A percentile compares a stretch with the other conserved stretches of the same genome.
These are phyloP conservation scores for Plenodomus biglobosus DNA, from an alignment of 2,329 filamentous ascomycete species.

Conservation along the genomic window DNA sequence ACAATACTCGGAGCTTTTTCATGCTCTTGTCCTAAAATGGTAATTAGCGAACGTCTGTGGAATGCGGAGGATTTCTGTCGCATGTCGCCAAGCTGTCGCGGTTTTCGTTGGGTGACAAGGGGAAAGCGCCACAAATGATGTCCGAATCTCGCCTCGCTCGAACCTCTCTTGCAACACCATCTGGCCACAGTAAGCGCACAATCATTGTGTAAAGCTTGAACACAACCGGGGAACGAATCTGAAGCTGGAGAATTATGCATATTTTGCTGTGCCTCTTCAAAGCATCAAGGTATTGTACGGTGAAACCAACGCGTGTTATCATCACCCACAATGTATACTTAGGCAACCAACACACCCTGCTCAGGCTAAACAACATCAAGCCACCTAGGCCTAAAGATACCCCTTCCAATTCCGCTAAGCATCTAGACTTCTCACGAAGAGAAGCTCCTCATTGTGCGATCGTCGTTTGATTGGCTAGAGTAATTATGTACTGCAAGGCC, in stretches of 20 bases:
- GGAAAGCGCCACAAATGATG: background rate
- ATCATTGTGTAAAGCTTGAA: no score
- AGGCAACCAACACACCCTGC: background rate
- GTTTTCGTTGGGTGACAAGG: background rate
- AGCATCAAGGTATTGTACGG: background rate
- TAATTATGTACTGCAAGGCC: background rate
- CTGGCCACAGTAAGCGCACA: no score
- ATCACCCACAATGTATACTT: background rate
- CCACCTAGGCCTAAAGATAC: slow-evolving; percentile 19
- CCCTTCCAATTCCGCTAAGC: slow-evolving; percentile 18
- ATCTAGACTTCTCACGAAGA: slow-evolving; percentile 11
- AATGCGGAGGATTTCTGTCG: background rate
- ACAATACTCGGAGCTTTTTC: background rate
- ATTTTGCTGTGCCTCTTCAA: no score
- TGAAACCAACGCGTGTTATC: background rate
- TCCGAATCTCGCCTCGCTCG: background rate
- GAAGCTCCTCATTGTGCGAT: slow-evolving; percentile 9
- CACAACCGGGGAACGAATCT: no score
- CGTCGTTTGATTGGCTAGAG: slow-evolving; percentile 11
- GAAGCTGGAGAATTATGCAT: no score
- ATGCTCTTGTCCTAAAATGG: background rate
- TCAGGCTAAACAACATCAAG: slow-evolving; percentile 1
- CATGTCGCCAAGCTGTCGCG: background rate
- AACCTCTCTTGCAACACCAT: background rate
- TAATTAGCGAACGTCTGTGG: background rate